Conservation (phyloP, 1,284 basidiomycete genomes). For the Cutaneotrichosporon sp. region DNA sequence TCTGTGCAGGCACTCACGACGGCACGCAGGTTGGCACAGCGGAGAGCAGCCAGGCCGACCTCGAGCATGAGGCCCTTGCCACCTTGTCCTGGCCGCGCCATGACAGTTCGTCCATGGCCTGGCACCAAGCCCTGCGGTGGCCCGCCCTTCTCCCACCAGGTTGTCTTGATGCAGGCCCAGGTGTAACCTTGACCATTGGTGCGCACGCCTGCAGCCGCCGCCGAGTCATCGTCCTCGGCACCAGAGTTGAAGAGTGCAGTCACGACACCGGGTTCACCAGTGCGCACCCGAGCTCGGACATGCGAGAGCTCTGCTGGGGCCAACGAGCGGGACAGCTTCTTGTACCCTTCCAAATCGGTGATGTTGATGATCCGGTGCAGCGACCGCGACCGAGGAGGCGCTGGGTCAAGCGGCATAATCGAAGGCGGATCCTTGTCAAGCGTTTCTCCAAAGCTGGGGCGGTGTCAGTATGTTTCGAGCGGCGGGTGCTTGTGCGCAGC, state of each 20-base stretch:
- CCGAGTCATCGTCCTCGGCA: slow-evolving; percentile 21
- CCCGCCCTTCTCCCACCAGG: slow-evolving; percentile 71
- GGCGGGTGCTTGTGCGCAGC: slow-evolving; percentile 5
- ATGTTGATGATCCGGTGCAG: slow-evolving; percentile 69
- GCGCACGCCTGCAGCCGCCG: slow-evolving; percentile 34
- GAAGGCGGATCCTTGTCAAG: slow-evolving; percentile 48
- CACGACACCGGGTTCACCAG: slow-evolving; percentile 67
- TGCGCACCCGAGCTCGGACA: slow-evolving; percentile 65
- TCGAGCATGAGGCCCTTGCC: slow-evolving; percentile 63
- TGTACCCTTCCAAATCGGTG: slow-evolving; percentile 67
- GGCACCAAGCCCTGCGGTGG: slow-evolving; percentile 48
- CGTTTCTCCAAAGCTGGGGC: slow-evolving; percentile 45
- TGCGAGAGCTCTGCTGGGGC: slow-evolving; percentile 69
- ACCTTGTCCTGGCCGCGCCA: slow-evolving; percentile 30
- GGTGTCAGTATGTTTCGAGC: neutral
- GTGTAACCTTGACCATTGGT: slow-evolving; percentile 60
- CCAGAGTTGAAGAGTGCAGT: slow-evolving; percentile 64
- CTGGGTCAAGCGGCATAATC: slow-evolving; percentile 38
- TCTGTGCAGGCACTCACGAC: slow-evolving; percentile 49
- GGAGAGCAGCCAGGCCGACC: slow-evolving; percentile 74
- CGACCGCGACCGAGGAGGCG: slow-evolving; percentile 56
- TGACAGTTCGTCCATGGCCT: slow-evolving; percentile 42
- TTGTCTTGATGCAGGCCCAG: slow-evolving; percentile 63
- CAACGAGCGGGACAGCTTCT: slow-evolving; percentile 69
- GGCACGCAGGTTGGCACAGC: slow-evolving; percentile 69